Conservation (phyloP, 2,329 filamentous ascomycete genomes). For the Fusarium buxicola region DNA sequence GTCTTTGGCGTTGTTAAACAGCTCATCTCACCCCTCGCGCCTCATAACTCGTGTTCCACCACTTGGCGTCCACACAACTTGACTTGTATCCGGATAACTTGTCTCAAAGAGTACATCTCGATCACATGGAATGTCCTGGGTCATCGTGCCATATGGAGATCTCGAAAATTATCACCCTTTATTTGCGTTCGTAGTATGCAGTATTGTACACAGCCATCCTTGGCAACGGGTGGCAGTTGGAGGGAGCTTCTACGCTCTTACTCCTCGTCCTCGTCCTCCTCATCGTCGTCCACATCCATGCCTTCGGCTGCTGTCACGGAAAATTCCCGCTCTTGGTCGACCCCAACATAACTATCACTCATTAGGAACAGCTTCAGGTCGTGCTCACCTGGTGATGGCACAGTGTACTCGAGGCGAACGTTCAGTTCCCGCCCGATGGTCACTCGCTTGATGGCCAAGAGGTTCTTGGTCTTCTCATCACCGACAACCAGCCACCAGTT, state of each 20-base stretch:
- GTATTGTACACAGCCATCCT: slow-evolving; percentile 49
- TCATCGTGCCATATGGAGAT: slow-evolving; percentile 31
- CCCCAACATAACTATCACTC: slow-evolving; percentile 96
- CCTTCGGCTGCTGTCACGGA: slow-evolving; percentile 87
- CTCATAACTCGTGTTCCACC: slow-evolving; percentile 46
- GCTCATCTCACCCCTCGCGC: slow-evolving; percentile 34
- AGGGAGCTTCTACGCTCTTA: slow-evolving; percentile 28
- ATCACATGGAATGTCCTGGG: slow-evolving; percentile 30
- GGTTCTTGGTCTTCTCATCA: slow-evolving; percentile 86
- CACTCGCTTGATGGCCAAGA: slow-evolving; percentile 94
- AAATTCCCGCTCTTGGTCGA: slow-evolving; percentile 95
- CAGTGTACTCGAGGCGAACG: slow-evolving; percentile 86
- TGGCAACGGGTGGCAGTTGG: slow-evolving; percentile 34
- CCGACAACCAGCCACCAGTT: slow-evolving; percentile 99
- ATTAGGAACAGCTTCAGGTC: slow-evolving; percentile 93
- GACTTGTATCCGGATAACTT: slow-evolving; percentile 47
- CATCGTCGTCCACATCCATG: slow-evolving; percentile 93
- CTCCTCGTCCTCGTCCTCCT: slow-evolving; percentile 72
- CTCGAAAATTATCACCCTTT: slow-evolving; percentile 45
- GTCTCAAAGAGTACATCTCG: slow-evolving; percentile 42
- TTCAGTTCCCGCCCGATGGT: slow-evolving; percentile 84
- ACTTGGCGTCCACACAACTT: slow-evolving; percentile 47
- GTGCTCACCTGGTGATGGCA: slow-evolving; percentile 85
- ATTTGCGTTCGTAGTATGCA: slow-evolving; percentile 47
- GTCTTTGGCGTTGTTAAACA: slow-evolving; percentile 34